Evolutionary conservation across 1,139 yeast species (phyloP).

Genomic region (Geotrichum europaeum): DNA sequence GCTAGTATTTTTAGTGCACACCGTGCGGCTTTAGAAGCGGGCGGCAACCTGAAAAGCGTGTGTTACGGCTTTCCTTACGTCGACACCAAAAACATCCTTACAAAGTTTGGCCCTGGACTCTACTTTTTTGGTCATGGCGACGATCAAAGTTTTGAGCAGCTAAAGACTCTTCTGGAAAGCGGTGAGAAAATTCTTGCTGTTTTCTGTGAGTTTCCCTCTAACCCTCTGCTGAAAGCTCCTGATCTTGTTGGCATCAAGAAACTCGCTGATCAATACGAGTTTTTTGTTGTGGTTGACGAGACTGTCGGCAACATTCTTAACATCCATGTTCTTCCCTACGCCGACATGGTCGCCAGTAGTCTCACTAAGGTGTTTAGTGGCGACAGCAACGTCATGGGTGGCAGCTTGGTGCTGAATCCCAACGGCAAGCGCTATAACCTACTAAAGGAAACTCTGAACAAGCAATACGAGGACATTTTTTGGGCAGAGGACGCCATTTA

Average conservation of each 20-base stretch:
- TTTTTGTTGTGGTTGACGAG: conserved; percentile 83
- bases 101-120: conserved; percentile 80
- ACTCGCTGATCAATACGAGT: conserved; percentile 62
- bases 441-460: conserved; percentile 47
- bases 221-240: conserved; percentile 82
- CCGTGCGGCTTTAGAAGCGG: conserved; percentile 47
- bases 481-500: conserved; percentile 96
- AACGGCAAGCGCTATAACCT: conserved; percentile 46
- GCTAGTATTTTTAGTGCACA: conserved; percentile 84
- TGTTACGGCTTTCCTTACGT: conserved; percentile 95
- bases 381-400: conserved; percentile 94
- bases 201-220: conserved; percentile 91
- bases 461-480: conserved; percentile 63
- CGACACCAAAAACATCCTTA: conserved; percentile 78
- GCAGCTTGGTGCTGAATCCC: conserved; percentile 76
- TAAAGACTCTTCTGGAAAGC: conserved; percentile 54
- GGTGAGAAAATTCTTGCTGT: conserved; percentile 66
- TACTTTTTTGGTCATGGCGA: conserved; percentile 83
- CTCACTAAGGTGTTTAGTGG: conserved; percentile 91
- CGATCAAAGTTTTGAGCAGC: conserved; percentile 43
- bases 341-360: conserved; percentile 82
- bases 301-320: conserved; percentile 89
- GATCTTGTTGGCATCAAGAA: conserved; percentile 56
- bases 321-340: conserved; percentile 71
- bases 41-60: conserved; percentile 50